These are phyloP conservation scores for Aspergillus diversus DNA, from an alignment of 495 filamentous ascomycete species.

Conservation along the genomic window DNA sequence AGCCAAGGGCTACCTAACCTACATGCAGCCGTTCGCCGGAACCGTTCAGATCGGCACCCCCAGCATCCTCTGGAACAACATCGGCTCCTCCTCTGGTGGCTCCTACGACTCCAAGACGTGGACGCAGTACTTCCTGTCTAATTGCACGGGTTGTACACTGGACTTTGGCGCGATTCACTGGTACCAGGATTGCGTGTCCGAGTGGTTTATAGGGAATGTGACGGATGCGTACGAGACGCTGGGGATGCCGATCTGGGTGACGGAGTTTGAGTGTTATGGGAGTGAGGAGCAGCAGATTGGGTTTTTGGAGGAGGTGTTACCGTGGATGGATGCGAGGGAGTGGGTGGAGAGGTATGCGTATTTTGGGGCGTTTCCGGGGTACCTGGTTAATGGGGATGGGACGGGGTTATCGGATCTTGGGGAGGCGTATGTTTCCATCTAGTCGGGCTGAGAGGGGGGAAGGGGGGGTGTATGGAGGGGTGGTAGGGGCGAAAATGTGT, in stretches of 20 bases:
- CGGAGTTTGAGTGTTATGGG: slow-evolving; percentile 63
- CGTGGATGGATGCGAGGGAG: slow-evolving; percentile 61
- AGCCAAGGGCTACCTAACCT: slow-evolving; percentile 54
- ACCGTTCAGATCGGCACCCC: slow-evolving; percentile 60
- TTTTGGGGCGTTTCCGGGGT: slow-evolving; percentile 44
- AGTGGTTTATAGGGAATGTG: slow-evolving; percentile 53
- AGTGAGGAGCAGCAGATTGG: slow-evolving; percentile 44
- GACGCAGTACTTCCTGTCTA: slow-evolving; percentile 54
- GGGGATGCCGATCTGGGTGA: slow-evolving; percentile 65
- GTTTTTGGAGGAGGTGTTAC: slow-evolving; percentile 54
- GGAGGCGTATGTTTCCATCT: slow-evolving; percentile 7
- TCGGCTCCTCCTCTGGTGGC: slow-evolving; percentile 20
- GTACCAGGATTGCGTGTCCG: slow-evolving; percentile 45
- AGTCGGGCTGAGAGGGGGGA: too few relatives aligned
- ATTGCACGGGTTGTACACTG: slow-evolving; percentile 57
- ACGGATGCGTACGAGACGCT: slow-evolving; percentile 37
- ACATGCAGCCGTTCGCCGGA: slow-evolving; percentile 66
- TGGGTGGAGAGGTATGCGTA: slow-evolving; percentile 71
- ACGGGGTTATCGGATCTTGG: slow-evolving; percentile 16
- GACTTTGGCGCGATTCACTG: slow-evolving; percentile 65
- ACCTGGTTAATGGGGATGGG: slow-evolving; percentile 20
- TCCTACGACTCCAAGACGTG: slow-evolving; percentile 54
- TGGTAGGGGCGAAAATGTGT: too few relatives aligned
- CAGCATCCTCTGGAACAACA: slow-evolving; percentile 65
- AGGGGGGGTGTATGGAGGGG: too few relatives aligned